These are phyloP conservation scores for Colletotrichum melonis DNA, from an alignment of 2,329 filamentous ascomycete genomes.

Conservation along the genomic window DNA sequence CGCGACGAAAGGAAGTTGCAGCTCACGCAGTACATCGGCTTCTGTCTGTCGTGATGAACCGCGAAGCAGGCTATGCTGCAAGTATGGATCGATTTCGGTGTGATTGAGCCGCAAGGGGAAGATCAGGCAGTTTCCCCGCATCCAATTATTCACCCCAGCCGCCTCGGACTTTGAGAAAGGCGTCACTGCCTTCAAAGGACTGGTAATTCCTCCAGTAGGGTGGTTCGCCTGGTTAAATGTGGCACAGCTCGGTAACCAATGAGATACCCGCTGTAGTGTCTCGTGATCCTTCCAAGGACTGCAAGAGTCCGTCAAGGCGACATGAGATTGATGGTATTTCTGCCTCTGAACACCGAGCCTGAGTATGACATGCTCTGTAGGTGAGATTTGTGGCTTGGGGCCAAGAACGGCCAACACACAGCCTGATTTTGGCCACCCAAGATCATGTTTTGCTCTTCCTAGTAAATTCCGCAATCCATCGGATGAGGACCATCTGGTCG, in stretches of 20 bases:
- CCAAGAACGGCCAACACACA: neutral
- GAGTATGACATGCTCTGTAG: neutral
- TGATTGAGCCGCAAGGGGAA: neutral
- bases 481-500: no score
- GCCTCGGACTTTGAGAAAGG: neutral
- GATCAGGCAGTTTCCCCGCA: neutral
- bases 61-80: neutral
- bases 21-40: no score
- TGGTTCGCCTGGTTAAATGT: neutral
- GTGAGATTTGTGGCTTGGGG: neutral
- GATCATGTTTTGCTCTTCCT: neutral
- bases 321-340: neutral
- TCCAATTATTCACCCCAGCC: neutral
- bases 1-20: no score
- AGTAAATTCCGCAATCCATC: no score
- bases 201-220: neutral
- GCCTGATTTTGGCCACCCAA: neutral
- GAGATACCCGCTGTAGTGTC: slow-evolving; percentile 35
- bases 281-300: slow-evolving; percentile 29
- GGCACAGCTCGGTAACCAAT: slow-evolving; percentile 14
- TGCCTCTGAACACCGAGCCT: neutral
- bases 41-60: neutral
- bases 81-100: neutral
- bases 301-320: neutral
- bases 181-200: neutral